A percentile compares a stretch with the other conserved stretches of the same genome.
These are phyloP conservation scores for Tylopilus orsonianus DNA, from an alignment of 1,284 basidiomycete genomes.

Conservation along the genomic window DNA sequence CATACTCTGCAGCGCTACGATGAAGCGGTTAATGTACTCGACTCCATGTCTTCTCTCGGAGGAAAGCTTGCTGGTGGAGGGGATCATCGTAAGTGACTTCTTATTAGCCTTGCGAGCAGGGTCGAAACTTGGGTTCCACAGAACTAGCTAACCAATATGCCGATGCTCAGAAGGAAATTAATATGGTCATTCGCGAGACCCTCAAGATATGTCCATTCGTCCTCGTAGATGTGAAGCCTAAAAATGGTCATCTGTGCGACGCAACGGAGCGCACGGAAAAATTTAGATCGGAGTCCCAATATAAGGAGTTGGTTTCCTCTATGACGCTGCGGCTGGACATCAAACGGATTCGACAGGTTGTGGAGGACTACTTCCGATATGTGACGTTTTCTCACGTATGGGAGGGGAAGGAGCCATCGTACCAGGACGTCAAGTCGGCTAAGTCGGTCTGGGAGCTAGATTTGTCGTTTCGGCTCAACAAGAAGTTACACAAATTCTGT, in stretches of 20 bases:
- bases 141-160: not conserved
- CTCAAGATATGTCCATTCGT: not conserved
- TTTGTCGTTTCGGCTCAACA: no score
- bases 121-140: not conserved
- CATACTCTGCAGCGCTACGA: constrained; percentile 1
- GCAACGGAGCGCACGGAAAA: not conserved
- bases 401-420: no score
- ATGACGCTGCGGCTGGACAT: no score
- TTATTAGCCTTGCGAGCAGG: fast-evolving
- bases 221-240: no score
- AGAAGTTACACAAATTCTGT: no score
- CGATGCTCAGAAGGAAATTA: not conserved
- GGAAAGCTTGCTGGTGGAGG: not conserved
- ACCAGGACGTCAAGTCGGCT: no score
- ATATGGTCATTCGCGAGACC: not conserved
- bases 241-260: constrained; percentile 9
- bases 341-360: no score
- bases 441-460: no score
- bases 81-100: not conserved
- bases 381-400: no score
- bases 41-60: not conserved
- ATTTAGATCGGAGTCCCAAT: no score
- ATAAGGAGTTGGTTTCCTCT: no score
- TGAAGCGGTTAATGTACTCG: constrained; percentile 5
- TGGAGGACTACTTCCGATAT: no score